Conservation (phyloP, 1,284 basidiomycete species). For the Sphaerobolus stellatus region DNA sequence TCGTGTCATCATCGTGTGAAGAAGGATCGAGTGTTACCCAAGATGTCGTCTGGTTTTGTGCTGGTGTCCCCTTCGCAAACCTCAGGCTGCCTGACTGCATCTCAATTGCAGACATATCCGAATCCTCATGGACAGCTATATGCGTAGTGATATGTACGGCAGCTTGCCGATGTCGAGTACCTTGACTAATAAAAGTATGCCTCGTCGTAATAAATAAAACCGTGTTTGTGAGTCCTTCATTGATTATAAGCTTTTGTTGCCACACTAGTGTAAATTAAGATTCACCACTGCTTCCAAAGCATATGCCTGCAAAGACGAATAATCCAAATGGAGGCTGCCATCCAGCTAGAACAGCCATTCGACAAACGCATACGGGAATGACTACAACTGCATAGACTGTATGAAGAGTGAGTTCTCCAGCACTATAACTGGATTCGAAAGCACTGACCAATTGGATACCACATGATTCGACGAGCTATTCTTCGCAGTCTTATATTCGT, state of each 20-base stretch:
- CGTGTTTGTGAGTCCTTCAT: constrained; percentile 5
- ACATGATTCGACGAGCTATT: constrained; percentile 5
- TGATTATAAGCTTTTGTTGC: not conserved
- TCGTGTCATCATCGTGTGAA: too few relatives aligned
- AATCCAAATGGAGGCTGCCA: constrained; percentile 5
- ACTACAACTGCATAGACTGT: constrained; percentile 7
- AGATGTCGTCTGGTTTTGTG: too few relatives aligned
- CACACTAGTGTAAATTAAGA: not conserved
- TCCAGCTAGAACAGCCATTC: constrained; percentile 7
- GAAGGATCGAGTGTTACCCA: too few relatives aligned
- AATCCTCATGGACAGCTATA: too few relatives aligned
- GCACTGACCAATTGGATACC: constrained; percentile 9
- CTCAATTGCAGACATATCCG: too few relatives aligned
- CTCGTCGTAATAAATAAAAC: constrained; percentile 10
- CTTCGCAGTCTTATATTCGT: not conserved
- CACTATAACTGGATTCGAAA: not conserved
- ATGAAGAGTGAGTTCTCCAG: not conserved
- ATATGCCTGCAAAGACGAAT: constrained; percentile 7
- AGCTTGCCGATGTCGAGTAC: too few relatives aligned
- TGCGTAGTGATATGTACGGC: too few relatives aligned
- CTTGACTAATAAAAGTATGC: too few relatives aligned
- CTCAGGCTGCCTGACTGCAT: too few relatives aligned
- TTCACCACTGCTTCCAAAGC: constrained; percentile 1
- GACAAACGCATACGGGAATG: constrained; percentile 1
- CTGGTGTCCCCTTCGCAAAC: too few relatives aligned